Conservation (phyloP, 2,329 filamentous ascomycete genomes). For the Elsinoe ampelina region DNA sequence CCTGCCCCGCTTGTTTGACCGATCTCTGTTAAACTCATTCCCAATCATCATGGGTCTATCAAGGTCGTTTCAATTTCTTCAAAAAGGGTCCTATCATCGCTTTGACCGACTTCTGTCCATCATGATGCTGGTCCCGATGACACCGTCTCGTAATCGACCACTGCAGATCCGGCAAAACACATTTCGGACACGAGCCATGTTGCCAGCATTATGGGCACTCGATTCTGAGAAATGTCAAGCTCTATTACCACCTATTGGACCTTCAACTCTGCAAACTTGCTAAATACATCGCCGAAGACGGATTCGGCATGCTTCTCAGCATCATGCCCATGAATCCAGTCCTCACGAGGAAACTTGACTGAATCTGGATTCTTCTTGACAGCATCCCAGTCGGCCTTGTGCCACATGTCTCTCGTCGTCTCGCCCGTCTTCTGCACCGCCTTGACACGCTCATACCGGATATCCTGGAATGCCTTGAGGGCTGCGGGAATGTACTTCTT, state of each 20-base stretch:
- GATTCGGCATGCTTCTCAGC: slow-evolving; percentile 16
- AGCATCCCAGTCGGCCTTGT: slow-evolving; percentile 41
- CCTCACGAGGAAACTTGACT: slow-evolving; percentile 39
- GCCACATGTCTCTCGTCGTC: slow-evolving; percentile 34
- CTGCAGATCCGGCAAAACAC: neutral
- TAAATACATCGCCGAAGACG: slow-evolving; percentile 14
- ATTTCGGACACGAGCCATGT: neutral
- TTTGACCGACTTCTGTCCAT: neutral
- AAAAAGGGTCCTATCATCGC: neutral
- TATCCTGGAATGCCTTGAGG: slow-evolving; percentile 15
- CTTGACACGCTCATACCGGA: slow-evolving; percentile 16
- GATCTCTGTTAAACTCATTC: neutral
- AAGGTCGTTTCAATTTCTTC: neutral
- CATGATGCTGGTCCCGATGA: no score
- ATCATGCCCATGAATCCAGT: slow-evolving; percentile 16
- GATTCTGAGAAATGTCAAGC: no score
- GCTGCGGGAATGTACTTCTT: slow-evolving; percentile 31
- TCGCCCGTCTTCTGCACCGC: slow-evolving; percentile 16
- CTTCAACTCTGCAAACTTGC: slow-evolving; percentile 13
- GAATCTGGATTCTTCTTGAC: slow-evolving; percentile 37
- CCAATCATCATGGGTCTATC: no score
- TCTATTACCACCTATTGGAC: slow-evolving; percentile 6
- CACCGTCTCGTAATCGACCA: neutral
- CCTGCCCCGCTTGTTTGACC: neutral
- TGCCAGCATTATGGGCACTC: no score